Evolutionary conservation across 768 basidiomycete genomes (phyloP), one percentile per base, ranked within the genome.

Genomic region (Phlebiopsis gigantea): DNA sequence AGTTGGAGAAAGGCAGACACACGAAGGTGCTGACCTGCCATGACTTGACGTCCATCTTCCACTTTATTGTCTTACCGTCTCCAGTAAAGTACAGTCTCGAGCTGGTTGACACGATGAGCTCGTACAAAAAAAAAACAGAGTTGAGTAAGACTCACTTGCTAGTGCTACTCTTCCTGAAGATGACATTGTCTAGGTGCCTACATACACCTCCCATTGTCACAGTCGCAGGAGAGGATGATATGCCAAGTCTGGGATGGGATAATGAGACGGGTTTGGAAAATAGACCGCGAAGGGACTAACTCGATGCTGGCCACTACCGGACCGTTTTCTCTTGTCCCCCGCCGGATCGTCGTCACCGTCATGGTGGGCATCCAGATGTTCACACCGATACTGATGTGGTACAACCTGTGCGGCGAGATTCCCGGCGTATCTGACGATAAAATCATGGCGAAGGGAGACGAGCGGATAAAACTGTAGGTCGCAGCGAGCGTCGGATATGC

Each of bases 361-460:
- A 46, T 58, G 22, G 47, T 59, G 22, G 64, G 59, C 57, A 64
- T 65, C 63, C 59, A 63, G 19, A 66, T 61, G 25, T 66, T 63
- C 21, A 66, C 57, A 14, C 63, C 62, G 9, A 63, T 62, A 9
- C 59, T 59, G 42, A 66, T 48, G 42, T 62, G 61, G 34, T 66
- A 66, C 47, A 58, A 17, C 46, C 56, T 55, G 21, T 45, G 24
- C 1, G 43, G 51, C 1, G 31, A 51, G 22, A 39, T 30, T 8
- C 52, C 42, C 12, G 57, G 48, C 12, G 49, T 53, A 4, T 53
- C 59, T 14, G 52, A 46, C 24, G 54, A 28, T 6, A 66, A 29
- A 26, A 61, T 48, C 63, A 62, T 62, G 45, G 59, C 62, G 54
- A 66, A 65, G 34, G 65, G 61, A 8, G 63, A 64, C 14, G 39